Percentiles rank a stretch among this genome's conserved stretches.
Conservation (phyloP, 2,329 filamentous ascomycete species). For the Ampelomyces quisqualis region DNA sequence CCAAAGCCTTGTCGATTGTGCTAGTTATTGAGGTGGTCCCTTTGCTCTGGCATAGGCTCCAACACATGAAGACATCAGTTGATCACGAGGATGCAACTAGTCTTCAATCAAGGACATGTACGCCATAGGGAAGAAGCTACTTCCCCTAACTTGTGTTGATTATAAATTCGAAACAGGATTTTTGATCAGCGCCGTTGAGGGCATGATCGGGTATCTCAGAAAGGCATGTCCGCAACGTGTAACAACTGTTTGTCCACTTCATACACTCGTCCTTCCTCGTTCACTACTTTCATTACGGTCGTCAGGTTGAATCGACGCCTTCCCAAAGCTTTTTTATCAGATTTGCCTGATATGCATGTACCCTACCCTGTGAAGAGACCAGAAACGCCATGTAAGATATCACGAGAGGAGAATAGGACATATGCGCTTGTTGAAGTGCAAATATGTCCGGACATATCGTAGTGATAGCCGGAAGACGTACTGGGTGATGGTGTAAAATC, state of each 20-base stretch:
- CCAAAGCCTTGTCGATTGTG: no score
- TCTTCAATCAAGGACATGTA: no score
- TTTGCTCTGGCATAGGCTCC: no score
- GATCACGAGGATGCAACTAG: no score
- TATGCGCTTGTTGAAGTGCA: conserved; percentile 24
- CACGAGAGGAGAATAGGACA: conserved; percentile 1
- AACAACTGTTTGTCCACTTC: conserved; percentile 8
- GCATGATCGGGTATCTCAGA: conserved; percentile 32
- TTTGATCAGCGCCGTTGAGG: conserved; percentile 31
- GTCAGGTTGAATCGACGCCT: conserved; percentile 47
- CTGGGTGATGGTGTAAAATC: conserved; percentile 3
- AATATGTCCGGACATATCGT: conserved; percentile 11
- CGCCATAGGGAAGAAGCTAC: no score
- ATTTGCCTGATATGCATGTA: neutral
- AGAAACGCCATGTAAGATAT: conserved; percentile 10
- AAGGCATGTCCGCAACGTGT: conserved; percentile 12
- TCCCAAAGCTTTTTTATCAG: conserved; percentile 27
- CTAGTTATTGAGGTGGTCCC: no score
- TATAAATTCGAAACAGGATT: neutral
- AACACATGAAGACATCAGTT: no score
- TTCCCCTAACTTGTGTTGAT: no score
- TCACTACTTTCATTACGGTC: conserved; percentile 34
- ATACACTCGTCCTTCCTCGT: conserved; percentile 1
- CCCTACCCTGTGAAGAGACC: neutral
- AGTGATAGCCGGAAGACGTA: neutral